Evolutionary conservation across 352 stramenopile species (phyloP).

Genomic region (Pelagophyceae sp.): DNA sequence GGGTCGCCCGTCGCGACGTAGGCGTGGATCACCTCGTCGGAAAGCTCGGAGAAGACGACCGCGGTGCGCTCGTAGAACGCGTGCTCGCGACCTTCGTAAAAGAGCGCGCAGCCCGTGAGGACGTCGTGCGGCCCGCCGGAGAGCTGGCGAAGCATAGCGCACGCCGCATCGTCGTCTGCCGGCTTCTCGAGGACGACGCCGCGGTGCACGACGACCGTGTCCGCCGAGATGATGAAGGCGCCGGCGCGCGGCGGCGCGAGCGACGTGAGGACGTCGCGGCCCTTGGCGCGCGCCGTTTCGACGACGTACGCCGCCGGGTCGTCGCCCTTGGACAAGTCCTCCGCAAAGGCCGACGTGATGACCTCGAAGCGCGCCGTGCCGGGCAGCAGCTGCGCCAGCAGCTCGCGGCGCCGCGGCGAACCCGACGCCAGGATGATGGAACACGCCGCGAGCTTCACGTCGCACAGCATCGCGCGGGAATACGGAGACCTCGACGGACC

Average conservation of each 20-base stretch:
- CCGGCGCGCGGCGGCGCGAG: not conserved
- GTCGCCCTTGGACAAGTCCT: slow-evolving; percentile 13
- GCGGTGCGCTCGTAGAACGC: slow-evolving; percentile 21
- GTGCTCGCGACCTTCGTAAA: not conserved
- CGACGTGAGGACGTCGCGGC: not conserved
- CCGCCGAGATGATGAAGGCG: slow-evolving; percentile 44
- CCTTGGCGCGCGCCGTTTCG: not conserved
- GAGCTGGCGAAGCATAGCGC: slow-evolving; percentile 41
- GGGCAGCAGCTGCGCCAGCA: slow-evolving; percentile 1
- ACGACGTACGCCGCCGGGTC: not conserved
- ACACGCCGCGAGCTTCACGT: not conserved
- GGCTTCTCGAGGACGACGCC: slow-evolving; percentile 53
- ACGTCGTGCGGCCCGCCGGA: slow-evolving; percentile 47
- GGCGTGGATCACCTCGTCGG: slow-evolving; percentile 43
- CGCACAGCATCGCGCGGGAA: not conserved
- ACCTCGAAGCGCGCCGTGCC: not conserved
- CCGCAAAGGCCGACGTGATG: not conserved
- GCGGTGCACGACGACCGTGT: slow-evolving; percentile 55
- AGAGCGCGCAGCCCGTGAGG: slow-evolving; percentile 49
- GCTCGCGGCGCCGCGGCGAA: slow-evolving; percentile 7
- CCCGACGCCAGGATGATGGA: slow-evolving; percentile 1
- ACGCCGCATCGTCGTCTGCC: slow-evolving; percentile 38
- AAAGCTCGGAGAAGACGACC: slow-evolving; percentile 47
- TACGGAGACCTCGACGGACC: not conserved
- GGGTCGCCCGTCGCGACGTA: slow-evolving; percentile 52